phyloP scores from a whole-genome alignment of 805 yeast species.

The Millerozyma miso region DNA sequence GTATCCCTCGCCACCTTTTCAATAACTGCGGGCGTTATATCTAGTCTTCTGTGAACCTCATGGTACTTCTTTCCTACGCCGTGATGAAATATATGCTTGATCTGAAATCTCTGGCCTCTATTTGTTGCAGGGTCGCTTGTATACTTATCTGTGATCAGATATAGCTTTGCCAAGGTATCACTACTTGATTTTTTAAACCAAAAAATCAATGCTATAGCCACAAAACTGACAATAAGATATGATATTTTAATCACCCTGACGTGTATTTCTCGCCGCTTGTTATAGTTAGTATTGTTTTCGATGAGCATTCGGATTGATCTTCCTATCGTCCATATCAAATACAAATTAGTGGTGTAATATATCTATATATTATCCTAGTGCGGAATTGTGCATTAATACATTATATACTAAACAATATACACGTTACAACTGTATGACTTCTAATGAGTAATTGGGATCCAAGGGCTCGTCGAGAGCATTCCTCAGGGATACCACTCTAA shows the following conservation, averaged over 20 bases:
- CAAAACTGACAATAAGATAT: not conserved
- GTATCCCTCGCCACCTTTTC: conserved; percentile 2
- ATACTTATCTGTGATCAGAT: not conserved
- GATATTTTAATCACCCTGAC: not conserved
- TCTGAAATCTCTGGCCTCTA: conserved; percentile 12
- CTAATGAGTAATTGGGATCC: not conserved
- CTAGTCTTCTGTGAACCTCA: conserved; percentile 45
- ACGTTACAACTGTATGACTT: not conserved
- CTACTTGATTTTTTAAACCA: not conserved
- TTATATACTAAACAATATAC: not conserved
- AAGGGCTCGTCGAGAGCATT: conserved; percentile 11
- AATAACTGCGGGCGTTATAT: conserved; percentile 42
- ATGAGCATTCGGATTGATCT: not conserved
- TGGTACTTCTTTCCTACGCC: conserved; percentile 44
- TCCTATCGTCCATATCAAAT: not conserved
- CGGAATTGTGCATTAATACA: not conserved
- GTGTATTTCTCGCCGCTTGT: not conserved
- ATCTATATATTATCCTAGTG: not conserved
- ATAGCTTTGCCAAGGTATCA: not conserved
- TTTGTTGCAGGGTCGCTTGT: not conserved
- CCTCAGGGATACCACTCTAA: conserved; percentile 34
- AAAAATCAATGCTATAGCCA: not conserved
- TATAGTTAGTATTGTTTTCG: not conserved
- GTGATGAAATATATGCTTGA: conserved; percentile 62
- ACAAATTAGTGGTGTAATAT: not conserved